phyloP scores from a whole-genome alignment of 140 eudicot species.

The Oenanthe javanica region DNA sequence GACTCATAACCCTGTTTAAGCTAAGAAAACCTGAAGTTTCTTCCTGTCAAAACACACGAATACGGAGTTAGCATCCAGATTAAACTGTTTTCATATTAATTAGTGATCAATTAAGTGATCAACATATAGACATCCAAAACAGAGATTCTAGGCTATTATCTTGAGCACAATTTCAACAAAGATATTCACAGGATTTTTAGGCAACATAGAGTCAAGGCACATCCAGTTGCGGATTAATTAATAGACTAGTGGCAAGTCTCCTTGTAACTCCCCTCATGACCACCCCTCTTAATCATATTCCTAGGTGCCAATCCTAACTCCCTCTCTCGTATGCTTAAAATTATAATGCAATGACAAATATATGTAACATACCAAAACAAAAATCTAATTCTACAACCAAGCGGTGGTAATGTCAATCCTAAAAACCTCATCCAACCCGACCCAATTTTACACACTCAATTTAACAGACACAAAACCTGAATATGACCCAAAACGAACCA shows the following conservation, averaged over 20 bases:
- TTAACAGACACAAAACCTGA: too few relatives aligned
- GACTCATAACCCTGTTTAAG: conserved; percentile 76
- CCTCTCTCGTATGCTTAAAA: not conserved
- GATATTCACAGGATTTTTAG: not conserved
- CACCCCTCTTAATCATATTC: not conserved
- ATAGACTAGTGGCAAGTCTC: not conserved
- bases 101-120: not conserved
- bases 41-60: conserved; percentile 41
- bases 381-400: not conserved
- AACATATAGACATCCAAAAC: not conserved
- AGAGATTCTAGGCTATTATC: not conserved
- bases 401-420: too few relatives aligned
- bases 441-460: too few relatives aligned
- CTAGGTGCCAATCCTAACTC: not conserved
- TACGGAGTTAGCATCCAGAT: conserved; percentile 2
- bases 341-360: not conserved
- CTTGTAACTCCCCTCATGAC: not conserved
- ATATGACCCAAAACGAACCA: too few relatives aligned
- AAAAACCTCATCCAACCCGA: too few relatives aligned
- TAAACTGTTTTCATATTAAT: not conserved
- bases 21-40: conserved; percentile 88
- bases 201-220: not conserved
- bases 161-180: not conserved
- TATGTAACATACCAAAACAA: too few relatives aligned
- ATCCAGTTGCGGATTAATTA: not conserved